Conservation (phyloP, 345 rosid genomes). For the Bretschneidera sinensis region DNA sequence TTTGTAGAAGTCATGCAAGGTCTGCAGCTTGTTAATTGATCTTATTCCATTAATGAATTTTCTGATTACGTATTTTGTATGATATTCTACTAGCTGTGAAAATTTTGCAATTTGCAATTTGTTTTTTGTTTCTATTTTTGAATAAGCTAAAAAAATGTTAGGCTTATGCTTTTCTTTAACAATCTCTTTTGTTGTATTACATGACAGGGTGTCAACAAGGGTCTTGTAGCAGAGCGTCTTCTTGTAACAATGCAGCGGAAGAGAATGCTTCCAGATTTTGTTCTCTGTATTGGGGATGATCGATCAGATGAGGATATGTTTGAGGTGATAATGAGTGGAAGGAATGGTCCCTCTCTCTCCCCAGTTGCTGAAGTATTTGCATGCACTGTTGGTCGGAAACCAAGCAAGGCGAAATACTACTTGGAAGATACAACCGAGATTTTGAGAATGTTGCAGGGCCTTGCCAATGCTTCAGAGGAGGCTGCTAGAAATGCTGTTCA, state of each 20-base stretch:
- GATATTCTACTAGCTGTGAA: too few species aligned
- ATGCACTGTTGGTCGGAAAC: constrained; percentile 89
- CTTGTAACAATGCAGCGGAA: constrained; percentile 53
- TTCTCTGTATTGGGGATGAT: constrained; percentile 91
- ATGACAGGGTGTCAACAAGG: constrained; percentile 85
- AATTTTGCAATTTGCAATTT: too few species aligned
- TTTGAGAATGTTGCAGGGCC: constrained; percentile 63
- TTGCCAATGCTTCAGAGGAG: constrained; percentile 44
- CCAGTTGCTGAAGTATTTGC: constrained; percentile 89
- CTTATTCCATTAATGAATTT: too few species aligned
- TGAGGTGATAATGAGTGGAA: constrained; percentile 68
- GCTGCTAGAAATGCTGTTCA: constrained; percentile 16
- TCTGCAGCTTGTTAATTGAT: too few species aligned
- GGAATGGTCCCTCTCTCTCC: constrained; percentile 50
- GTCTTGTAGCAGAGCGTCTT: constrained; percentile 69
- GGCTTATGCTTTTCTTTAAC: too few species aligned
- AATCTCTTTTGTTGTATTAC: background rate
- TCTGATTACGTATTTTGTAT: too few species aligned
- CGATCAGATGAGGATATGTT: constrained; percentile 97
- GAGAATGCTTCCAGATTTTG: constrained; percentile 72
- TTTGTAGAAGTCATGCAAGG: too few species aligned
- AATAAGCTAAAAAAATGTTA: too few species aligned
- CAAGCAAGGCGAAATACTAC: constrained; percentile 93
- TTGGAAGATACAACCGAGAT: constrained; percentile 79
- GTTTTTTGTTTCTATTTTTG: too few species aligned